A percentile compares a stretch with the other conserved stretches of the same genome.
Evolutionary conservation across 495 filamentous ascomycete genomes (phyloP).

Genomic region (Neurospora sp.): DNA sequence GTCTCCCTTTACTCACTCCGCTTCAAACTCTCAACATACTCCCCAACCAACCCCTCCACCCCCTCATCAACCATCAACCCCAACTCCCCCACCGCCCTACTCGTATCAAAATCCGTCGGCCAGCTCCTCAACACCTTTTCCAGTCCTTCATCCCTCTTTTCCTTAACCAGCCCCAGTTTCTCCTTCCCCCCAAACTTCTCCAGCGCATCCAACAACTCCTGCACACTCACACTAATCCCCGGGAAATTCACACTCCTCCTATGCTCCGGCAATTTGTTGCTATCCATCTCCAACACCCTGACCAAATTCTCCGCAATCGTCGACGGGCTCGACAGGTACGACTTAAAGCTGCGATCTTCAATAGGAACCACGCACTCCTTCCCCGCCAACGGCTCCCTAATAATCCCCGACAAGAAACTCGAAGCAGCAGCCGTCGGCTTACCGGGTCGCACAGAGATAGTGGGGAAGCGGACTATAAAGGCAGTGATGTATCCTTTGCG

Average conservation of each 20-base stretch:
- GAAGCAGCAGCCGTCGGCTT: slow-evolving; percentile 66
- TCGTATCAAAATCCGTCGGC: slow-evolving; percentile 58
- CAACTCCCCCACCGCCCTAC: slow-evolving; percentile 40
- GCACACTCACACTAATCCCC: slow-evolving; percentile 58
- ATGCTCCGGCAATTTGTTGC: slow-evolving; percentile 43
- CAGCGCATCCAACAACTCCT: slow-evolving; percentile 68
- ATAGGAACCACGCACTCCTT: slow-evolving; percentile 55
- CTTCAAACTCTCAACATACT: slow-evolving; percentile 32
- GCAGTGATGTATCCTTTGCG: slow-evolving; percentile 61
- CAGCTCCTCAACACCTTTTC: slow-evolving; percentile 68
- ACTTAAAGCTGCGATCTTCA: slow-evolving; percentile 45
- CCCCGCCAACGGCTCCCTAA: slow-evolving; percentile 43
- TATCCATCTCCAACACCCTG: slow-evolving; percentile 47
- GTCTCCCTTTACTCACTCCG: neutral
- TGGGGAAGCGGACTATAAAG: slow-evolving; percentile 59
- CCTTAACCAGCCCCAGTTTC: slow-evolving; percentile 50
- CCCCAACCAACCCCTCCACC: slow-evolving; percentile 23
- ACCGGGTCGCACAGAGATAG: slow-evolving; percentile 64
- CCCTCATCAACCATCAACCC: slow-evolving; percentile 49
- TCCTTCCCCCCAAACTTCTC: slow-evolving; percentile 61
- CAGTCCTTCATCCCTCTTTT: slow-evolving; percentile 53
- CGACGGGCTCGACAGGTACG: slow-evolving; percentile 60
- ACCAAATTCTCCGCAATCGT: slow-evolving; percentile 63
- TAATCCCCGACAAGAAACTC: slow-evolving; percentile 64
- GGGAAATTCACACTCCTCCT: slow-evolving; percentile 63